Conservation (phyloP, 2,329 filamentous ascomycete species). For the Colletotrichum lindemuthianum region DNA sequence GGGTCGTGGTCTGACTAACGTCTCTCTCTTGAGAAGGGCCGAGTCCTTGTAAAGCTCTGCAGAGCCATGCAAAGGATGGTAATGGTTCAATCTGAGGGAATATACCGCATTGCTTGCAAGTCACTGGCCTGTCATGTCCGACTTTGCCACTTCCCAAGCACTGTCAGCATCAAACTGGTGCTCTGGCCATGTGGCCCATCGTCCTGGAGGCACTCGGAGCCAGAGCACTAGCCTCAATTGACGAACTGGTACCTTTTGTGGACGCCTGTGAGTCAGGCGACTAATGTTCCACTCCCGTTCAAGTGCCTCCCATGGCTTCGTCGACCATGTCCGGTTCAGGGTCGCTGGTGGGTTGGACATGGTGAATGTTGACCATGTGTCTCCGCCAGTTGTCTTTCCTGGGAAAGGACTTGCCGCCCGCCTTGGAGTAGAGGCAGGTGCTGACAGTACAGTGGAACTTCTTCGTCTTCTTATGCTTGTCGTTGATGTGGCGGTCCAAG, state of each 20-base stretch:
- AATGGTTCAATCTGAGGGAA: neutral
- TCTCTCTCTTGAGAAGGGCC: neutral
- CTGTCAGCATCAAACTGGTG: neutral
- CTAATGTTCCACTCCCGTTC: neutral
- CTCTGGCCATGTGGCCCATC: no score
- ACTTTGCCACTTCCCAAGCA: conserved; percentile 29
- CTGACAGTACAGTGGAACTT: conserved; percentile 67
- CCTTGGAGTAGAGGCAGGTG: conserved; percentile 65
- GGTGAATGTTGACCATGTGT: conserved; percentile 70
- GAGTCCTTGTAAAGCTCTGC: neutral
- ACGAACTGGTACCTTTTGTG: neutral
- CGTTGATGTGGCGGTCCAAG: conserved; percentile 70
- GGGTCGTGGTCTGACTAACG: neutral
- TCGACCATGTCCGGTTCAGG: conserved; percentile 39
- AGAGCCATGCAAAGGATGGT: neutral
- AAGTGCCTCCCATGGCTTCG: conserved; percentile 34
- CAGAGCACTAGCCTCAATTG: no score
- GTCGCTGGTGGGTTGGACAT: conserved; percentile 42
- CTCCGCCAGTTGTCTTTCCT: conserved; percentile 72
- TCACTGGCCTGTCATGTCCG: conserved; percentile 17
- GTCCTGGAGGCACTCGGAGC: no score
- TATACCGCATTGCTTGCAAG: conserved; percentile 17
- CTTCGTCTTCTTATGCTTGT: conserved; percentile 68
- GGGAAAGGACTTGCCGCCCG: conserved; percentile 67
- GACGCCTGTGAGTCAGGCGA: neutral